Evolutionary conservation across 805 yeast species (phyloP), one percentile per base, ranked within the genome.

Genomic region (Kodamaea lidongshanica): DNA sequence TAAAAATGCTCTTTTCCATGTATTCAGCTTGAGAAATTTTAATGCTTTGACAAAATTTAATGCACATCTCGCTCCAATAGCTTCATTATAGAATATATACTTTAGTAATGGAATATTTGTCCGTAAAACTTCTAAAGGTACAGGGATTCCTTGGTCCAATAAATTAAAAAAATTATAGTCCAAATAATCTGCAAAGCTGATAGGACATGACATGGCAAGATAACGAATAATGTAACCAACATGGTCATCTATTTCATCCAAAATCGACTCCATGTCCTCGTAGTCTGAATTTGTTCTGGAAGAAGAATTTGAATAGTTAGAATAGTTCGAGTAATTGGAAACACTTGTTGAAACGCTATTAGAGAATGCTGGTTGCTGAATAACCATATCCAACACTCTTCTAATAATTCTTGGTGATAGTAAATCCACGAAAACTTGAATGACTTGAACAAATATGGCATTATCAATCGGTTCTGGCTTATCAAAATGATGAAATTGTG

Each of bases 1-100:
- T 7, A 63, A 37, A 15, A 57, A 45, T 5, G 55, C 52, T 35
- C 58, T 58, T 38, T 50, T 56, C 68, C 69, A 63, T 11, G 56
- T 46, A 25, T 32, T 48, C 24, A 60, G 54, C 27, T 46, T 49
- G 16, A 63, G 47, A 25, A 36, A 44, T 3, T 57, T 54, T 9
- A 61, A 32, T 6, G 50, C 41, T 12, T 41, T 41, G 30, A 43
- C 38, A 13, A 50, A 40, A 19, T 44, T 44, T 8, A 35, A 32
- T n/a, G 56, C 49, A 37, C 48, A 45, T 6, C 32, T 27, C 20
- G 41, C 36, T 7, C 52, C 48, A 23, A 49, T 54, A 2, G 38
- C 47, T 12, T 45, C 41, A 7, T 51, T 45, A 41, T 51, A 58
- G 34, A 55, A 58, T 15, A 50, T 39, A 21, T 44, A 59, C 44